These are phyloP conservation scores for Xerocomus spinulosus DNA, from an alignment of 768 basidiomycete species.

Conservation along the genomic window DNA sequence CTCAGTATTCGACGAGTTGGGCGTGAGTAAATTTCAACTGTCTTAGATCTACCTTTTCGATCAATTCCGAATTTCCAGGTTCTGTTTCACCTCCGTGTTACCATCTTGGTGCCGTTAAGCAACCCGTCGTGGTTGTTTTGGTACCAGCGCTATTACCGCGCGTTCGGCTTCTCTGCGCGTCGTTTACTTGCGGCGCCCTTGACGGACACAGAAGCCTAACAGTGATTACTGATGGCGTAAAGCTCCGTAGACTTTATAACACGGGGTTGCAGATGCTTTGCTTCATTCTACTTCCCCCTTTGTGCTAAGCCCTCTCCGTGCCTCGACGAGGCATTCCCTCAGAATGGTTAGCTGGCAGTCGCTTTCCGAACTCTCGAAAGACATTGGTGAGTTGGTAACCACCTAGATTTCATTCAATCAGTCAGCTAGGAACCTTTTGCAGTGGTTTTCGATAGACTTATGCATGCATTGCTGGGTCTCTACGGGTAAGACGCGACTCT, in stretches of 20 bases:
- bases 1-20: neutral
- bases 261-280: neutral
- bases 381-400: conserved; percentile 30
- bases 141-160: conserved; percentile 8
- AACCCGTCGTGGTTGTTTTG: conserved; percentile 8
- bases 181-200: conserved; percentile 2
- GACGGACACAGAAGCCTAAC: conserved; percentile 14
- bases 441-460: conserved; percentile 39
- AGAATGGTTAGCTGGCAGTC: conserved; percentile 42
- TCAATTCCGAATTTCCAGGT: conserved; percentile 6
- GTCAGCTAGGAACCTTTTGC: neutral
- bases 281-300: neutral
- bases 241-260: conserved; percentile 11
- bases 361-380: conserved; percentile 32
- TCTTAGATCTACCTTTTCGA: conserved; percentile 3
- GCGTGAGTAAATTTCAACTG: conserved; percentile 1
- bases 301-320: neutral
- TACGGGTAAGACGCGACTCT: conserved; percentile 36
- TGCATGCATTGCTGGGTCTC: conserved; percentile 42
- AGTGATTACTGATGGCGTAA: conserved; percentile 2
- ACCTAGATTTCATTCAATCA: neutral
- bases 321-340: neutral
- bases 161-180: conserved; percentile 14
- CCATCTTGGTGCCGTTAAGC: conserved; percentile 17
- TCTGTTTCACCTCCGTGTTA: conserved; percentile 7